Conservation (phyloP, 352 stramenopile genomes). For the Phytophthora pseudosyringae region DNA sequence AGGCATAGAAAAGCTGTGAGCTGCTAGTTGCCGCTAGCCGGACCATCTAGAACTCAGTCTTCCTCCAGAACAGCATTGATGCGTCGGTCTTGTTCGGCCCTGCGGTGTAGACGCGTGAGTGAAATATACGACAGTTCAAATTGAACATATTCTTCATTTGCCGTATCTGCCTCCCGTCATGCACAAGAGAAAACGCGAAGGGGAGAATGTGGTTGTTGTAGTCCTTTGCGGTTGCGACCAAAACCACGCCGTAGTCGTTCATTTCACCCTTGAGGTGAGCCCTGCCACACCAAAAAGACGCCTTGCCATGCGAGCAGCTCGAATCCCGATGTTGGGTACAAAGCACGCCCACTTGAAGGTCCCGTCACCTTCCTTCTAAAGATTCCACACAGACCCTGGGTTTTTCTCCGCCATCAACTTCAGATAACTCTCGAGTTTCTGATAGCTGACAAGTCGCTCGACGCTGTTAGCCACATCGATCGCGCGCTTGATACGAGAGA, state of each 20-base stretch:
- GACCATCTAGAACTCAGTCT: no score
- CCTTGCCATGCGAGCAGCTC: neutral
- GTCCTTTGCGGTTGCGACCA: constrained; percentile 34
- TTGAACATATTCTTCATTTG: no score
- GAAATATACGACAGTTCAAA: no score
- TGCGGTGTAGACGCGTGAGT: no score
- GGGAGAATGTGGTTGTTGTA: constrained; percentile 35
- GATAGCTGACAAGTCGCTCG: constrained; percentile 1
- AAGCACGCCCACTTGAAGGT: no score
- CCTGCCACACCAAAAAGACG: constrained; percentile 14
- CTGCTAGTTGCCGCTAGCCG: no score
- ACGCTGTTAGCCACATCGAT: neutral
- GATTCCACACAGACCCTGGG: neutral
- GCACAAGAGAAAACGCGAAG: constrained; percentile 32
- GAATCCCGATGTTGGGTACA: constrained; percentile 6
- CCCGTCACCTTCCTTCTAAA: no score
- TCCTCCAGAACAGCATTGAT: no score
- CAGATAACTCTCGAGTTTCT: constrained; percentile 13
- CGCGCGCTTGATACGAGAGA: constrained; percentile 6
- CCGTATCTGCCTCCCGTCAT: no score
- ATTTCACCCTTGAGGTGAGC: constrained; percentile 35
- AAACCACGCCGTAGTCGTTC: constrained; percentile 31
- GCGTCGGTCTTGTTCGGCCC: no score
- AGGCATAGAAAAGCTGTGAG: no score
- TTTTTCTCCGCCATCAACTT: constrained; percentile 15